Conservation (phyloP, 2,329 filamentous ascomycete species). For the Chaetomium sp. region DNA sequence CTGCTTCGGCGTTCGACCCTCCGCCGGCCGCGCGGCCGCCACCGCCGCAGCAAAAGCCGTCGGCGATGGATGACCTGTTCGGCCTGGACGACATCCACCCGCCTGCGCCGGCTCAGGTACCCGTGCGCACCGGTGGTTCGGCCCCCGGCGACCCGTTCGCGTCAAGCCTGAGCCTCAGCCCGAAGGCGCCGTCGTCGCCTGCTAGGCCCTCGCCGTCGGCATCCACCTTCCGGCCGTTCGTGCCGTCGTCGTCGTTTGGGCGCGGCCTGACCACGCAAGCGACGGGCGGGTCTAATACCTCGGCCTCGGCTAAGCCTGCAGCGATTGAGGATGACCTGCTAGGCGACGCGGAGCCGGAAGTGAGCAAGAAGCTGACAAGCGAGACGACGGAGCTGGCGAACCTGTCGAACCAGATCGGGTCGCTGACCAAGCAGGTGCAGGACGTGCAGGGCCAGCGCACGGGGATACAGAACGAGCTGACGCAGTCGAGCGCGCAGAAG, state of each 20-base stretch:
- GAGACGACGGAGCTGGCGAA: slow-evolving; percentile 93
- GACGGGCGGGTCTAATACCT: slow-evolving; percentile 57
- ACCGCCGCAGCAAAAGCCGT: slow-evolving; percentile 42
- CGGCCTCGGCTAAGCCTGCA: slow-evolving; percentile 33
- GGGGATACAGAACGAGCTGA: slow-evolving; percentile 73
- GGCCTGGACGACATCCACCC: slow-evolving; percentile 66
- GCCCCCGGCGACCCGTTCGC: slow-evolving; percentile 57
- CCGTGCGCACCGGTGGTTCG: slow-evolving; percentile 70
- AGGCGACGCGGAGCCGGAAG: slow-evolving; percentile 82
- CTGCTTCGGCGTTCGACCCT: slow-evolving; percentile 47
- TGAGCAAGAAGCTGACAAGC: slow-evolving; percentile 78
- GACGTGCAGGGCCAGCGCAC: slow-evolving; percentile 79
- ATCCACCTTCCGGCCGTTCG: slow-evolving; percentile 76
- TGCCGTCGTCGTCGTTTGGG: slow-evolving; percentile 88
- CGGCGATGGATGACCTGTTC: slow-evolving; percentile 89
- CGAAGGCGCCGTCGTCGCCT: slow-evolving; percentile 47
- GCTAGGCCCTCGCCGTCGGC: slow-evolving; percentile 42
- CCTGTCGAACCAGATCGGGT: slow-evolving; percentile 89
- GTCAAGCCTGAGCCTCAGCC: slow-evolving; percentile 40
- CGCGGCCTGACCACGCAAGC: slow-evolving; percentile 70
- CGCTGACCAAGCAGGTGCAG: slow-evolving; percentile 87
- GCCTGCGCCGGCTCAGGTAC: slow-evolving; percentile 48
- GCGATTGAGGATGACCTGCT: slow-evolving; percentile 69
- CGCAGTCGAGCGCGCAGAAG: slow-evolving; percentile 77
- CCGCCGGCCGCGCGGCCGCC: slow-evolving; percentile 33